A percentile compares a stretch with the other conserved stretches of the same genome.
Evolutionary conservation across 192 early-diverging fungal genomes (phyloP).

Genomic region (Linnemannia schmuckeri): DNA sequence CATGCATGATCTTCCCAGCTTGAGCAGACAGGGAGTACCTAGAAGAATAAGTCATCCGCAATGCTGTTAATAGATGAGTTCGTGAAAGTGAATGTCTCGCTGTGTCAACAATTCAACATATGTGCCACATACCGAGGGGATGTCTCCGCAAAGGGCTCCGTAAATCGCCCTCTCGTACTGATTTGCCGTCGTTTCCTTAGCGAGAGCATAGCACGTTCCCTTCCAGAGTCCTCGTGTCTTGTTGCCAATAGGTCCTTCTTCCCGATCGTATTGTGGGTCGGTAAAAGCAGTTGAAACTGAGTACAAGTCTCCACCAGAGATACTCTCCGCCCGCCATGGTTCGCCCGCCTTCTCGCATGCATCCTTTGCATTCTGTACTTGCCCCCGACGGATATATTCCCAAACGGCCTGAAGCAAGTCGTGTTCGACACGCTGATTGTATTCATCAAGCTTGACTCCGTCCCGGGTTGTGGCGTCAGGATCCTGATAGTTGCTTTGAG

Average conservation of each 20-base stretch:
- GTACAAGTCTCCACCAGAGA: constrained; percentile 71
- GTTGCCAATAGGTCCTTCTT: constrained; percentile 61
- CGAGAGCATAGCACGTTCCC: constrained; percentile 68
- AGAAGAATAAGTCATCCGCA: not conserved
- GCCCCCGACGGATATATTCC: constrained; percentile 84
- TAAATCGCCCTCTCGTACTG: constrained; percentile 85
- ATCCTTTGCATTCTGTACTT: constrained; percentile 72
- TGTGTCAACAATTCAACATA: not conserved
- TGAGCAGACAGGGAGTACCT: constrained; percentile 79
- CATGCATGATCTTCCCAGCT: constrained; percentile 93
- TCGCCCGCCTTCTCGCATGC: constrained; percentile 81
- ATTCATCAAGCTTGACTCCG: constrained; percentile 26
- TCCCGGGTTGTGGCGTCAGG: constrained; percentile 43
- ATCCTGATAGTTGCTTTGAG: constrained; percentile 17
- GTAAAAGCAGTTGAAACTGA: constrained; percentile 30
- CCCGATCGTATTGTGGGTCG: constrained; percentile 45
- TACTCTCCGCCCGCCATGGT: constrained; percentile 84
- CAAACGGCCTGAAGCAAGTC: constrained; percentile 76
- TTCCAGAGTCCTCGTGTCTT: constrained; percentile 78
- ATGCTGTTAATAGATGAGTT: not conserved
- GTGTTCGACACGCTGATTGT: constrained; percentile 58
- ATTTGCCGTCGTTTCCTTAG: constrained; percentile 65
- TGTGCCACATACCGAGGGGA: constrained; percentile 68
- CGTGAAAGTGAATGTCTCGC: not conserved
- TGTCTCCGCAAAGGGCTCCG: constrained; percentile 78